Percentiles rank a stretch among this genome's conserved stretches.
Conservation (phyloP, 192 early-diverging fungal species). For the Coemansia sp. region DNA sequence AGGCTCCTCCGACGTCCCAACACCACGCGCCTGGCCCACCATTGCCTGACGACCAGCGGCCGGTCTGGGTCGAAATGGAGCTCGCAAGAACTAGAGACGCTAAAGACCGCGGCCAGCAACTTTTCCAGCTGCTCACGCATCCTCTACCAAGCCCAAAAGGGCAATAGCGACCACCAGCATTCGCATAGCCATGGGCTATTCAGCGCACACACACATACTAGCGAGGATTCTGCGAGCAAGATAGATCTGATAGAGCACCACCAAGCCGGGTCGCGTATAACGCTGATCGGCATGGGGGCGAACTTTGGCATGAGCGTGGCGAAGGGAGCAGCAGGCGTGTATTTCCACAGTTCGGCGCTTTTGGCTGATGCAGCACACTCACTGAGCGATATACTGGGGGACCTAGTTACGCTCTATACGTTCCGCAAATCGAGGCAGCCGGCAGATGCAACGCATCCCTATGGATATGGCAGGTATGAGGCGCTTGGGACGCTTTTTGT, state of each 20-base stretch:
- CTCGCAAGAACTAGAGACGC: conserved; percentile 7
- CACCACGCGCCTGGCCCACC: background rate
- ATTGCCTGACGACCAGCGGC: background rate
- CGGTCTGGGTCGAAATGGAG: conserved; percentile 23
- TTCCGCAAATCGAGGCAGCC: conserved; percentile 68
- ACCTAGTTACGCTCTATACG: conserved; percentile 80
- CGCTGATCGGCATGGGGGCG: conserved; percentile 65
- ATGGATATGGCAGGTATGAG: conserved; percentile 70
- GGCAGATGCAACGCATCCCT: conserved; percentile 66
- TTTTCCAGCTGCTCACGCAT: conserved; percentile 38
- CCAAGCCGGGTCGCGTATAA: conserved; percentile 66
- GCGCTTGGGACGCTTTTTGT: conserved; percentile 66
- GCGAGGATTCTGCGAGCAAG: conserved; percentile 32
- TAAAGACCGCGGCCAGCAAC: conserved; percentile 29
- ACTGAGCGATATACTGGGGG: conserved; percentile 71
- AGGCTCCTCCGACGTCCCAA: background rate
- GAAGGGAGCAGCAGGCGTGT: conserved; percentile 68
- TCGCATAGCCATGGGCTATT: conserved; percentile 30
- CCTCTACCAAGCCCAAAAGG: conserved; percentile 2
- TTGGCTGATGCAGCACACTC: conserved; percentile 83
- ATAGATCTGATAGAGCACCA: conserved; percentile 50
- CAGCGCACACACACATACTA: conserved; percentile 19
- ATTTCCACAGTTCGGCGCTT: conserved; percentile 74
- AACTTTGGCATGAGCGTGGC: conserved; percentile 64
- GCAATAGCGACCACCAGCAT: conserved; percentile 13